A percentile compares a stretch with the other conserved stretches of the same genome.
Evolutionary conservation across 1,139 yeast species (phyloP).

Genomic region (Saccharomyces hybrid): DNA sequence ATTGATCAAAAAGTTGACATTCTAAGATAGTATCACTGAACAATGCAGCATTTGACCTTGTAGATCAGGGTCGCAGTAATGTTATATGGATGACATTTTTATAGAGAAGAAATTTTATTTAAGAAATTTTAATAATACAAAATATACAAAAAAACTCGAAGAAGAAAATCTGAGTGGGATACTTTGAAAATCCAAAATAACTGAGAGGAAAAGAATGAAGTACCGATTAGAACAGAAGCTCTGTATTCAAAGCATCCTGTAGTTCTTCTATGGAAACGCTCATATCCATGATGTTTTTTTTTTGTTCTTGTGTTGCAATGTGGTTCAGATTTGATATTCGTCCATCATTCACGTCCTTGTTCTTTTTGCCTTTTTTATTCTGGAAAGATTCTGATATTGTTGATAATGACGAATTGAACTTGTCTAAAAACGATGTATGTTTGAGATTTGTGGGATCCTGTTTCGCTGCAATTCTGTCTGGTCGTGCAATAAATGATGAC

Average conservation of each 20-base stretch:
- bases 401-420: not conserved
- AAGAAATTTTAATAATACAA: not conserved
- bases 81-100: not conserved
- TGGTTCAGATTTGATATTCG: not conserved
- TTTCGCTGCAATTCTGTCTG: not conserved
- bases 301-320: not conserved
- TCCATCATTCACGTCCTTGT: not conserved
- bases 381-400: not conserved
- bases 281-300: not conserved
- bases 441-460: not conserved
- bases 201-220: not conserved
- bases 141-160: not conserved
- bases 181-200: too few relatives aligned
- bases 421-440: not conserved
- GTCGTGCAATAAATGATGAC: not conserved
- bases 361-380: not conserved
- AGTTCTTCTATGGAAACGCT: slow-evolving; percentile 30
- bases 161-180: not conserved
- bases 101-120: too few relatives aligned
- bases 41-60: not conserved
- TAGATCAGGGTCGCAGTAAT: not conserved
- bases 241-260: slow-evolving; percentile 37
- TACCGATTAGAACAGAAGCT: slow-evolving; percentile 12
- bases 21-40: not conserved
- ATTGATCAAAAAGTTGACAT: not conserved